Evolutionary conservation across 1,284 basidiomycete species (phyloP), one percentile per base, ranked within the genome.

Genomic region (Pisolithus thermaeus): DNA sequence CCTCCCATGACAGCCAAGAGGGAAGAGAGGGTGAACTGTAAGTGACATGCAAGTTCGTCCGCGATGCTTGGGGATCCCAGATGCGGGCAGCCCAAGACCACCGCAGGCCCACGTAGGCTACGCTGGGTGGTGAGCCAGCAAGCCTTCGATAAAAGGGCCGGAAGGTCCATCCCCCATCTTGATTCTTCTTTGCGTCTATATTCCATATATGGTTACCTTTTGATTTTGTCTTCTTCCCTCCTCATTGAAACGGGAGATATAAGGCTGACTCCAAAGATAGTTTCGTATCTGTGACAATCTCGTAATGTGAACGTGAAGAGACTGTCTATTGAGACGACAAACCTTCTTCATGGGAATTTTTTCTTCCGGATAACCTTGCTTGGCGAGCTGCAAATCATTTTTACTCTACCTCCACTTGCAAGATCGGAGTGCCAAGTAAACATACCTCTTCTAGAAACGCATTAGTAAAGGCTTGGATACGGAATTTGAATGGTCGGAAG

Each of bases 181-280:
- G 68, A 8, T 71, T 64, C 64, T 94, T 97, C 72, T 87, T 92
- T 18, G 94, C 97, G 61, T 98, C 93, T 47, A 99, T 89, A 65
- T 95, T 96, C 97, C 97, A 99, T 59, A 99, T 97, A 66, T 99
- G 96, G 70, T 99, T 99, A 49, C 97, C 97, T 75, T 98, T 98
- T 49, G 93, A 96, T 73, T 99, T 99, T 32, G 95, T 92, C 73
- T 99, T 99, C 71, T 97, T 97, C 35, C 94, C 68, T 99, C 97
- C 64, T 98, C 94, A 68, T 99, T 99, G 79, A 96, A 99, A 27
- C 97, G 89, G 43, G 95, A 89, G 64, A 99, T 99, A 64, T 90
- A 89, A 23, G 89, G 87, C 59, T 90, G 86, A 59, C 76, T 88
- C 97, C 97, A 99, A 45, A 99, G 81, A 73, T 97, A 99, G 64